Evolutionary conservation across 768 basidiomycete genomes (phyloP).

Genomic region (Tricholomella constricta): DNA sequence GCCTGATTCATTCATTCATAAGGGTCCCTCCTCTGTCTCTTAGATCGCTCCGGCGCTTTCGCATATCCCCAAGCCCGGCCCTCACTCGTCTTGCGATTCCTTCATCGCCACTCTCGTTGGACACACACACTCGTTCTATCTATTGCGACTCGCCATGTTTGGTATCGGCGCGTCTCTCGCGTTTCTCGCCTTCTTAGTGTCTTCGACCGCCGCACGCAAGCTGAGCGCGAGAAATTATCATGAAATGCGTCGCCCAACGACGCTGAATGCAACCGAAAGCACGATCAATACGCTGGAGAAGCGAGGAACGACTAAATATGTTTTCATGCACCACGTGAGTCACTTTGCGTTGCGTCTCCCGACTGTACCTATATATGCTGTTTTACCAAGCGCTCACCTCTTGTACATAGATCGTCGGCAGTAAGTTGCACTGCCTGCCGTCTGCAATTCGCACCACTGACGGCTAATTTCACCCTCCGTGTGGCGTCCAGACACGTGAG

Average conservation of each 20-base stretch:
- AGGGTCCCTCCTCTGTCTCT: no score
- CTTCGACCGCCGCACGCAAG: background rate
- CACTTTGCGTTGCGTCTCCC: background rate
- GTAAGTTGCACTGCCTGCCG: slow-evolving; percentile 29
- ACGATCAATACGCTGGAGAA: slow-evolving; percentile 24
- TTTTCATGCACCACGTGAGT: slow-evolving; percentile 55
- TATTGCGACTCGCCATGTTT: no score
- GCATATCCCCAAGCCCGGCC: no score
- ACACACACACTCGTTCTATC: no score
- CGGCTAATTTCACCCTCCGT: background rate
- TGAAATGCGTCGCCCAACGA: background rate
- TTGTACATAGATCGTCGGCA: slow-evolving; percentile 43
- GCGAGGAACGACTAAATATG: slow-evolving; percentile 47
- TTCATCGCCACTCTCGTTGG: no score
- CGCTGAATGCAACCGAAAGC: background rate
- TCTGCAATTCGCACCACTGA: background rate
- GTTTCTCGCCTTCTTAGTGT: background rate
- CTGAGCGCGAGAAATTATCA: background rate
- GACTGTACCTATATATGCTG: background rate
- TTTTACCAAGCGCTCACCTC: no score
- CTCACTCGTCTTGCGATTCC: no score
- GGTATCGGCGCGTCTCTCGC: background rate
- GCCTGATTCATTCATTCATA: no score
- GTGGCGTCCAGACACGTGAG: slow-evolving; percentile 43
- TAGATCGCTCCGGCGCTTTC: no score